phyloP scores from a whole-genome alignment of 73 alveolate genomes.

The Paramecium tetraurelia region DNA sequence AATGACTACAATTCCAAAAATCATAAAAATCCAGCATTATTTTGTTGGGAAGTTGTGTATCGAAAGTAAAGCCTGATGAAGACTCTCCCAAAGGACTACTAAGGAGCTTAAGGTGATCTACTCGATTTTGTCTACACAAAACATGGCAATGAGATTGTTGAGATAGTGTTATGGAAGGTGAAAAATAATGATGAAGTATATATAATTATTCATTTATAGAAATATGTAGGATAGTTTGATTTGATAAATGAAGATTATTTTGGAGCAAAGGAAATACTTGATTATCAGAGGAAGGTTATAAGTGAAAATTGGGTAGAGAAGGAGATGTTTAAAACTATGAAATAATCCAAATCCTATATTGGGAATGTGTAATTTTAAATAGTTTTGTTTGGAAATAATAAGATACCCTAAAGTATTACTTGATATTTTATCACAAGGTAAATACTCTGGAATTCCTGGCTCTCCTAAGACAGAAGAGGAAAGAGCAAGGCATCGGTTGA shows the following conservation, averaged over 20 bases:
- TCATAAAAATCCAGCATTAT: background rate
- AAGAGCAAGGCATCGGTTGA: background rate
- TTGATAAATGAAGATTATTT: background rate
- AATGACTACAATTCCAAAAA: background rate
- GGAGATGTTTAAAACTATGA: slow-evolving; percentile 20
- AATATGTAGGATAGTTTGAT: slow-evolving; percentile 21
- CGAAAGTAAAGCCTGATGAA: background rate
- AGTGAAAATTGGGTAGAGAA: background rate
- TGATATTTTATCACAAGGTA: background rate
- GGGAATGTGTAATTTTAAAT: slow-evolving; percentile 3
- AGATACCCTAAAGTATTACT: background rate
- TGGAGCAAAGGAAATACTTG: background rate
- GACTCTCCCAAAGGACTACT: background rate
- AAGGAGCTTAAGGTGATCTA: background rate
- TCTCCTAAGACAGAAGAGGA: slow-evolving; percentile 37
- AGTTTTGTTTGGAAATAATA: background rate
- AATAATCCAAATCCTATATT: slow-evolving; percentile 2
- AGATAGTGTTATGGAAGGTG: background rate
- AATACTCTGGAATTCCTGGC: slow-evolving; percentile 42
- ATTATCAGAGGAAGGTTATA: background rate
- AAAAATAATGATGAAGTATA: slow-evolving; percentile 42
- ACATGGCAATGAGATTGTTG: background rate
- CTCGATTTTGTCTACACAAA: background rate
- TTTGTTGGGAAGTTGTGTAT: slow-evolving; percentile 31
- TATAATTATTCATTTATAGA: background rate